phyloP scores from a whole-genome alignment of 139 green algal species.

The Chlamydomonas schloesseri region DNA sequence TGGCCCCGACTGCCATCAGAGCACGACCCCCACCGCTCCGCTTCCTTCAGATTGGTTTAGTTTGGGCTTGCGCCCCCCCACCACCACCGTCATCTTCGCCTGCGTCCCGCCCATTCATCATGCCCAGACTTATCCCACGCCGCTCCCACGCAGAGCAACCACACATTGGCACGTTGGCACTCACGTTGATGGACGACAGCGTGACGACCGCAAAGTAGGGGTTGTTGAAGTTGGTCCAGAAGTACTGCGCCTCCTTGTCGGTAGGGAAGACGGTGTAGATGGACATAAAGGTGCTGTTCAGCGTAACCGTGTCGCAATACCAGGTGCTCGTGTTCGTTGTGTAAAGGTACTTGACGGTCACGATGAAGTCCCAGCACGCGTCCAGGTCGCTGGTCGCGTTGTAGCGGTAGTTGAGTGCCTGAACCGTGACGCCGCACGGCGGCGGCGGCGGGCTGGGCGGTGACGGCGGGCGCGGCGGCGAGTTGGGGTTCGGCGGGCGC shows the following conservation, averaged over 20 bases:
- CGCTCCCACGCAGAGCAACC: too few relatives aligned
- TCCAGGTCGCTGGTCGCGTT: not conserved
- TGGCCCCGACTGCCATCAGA: too few relatives aligned
- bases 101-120: not conserved
- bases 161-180: too few relatives aligned
- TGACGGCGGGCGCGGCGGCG: not conserved
- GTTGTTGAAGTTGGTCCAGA: constrained; percentile 15
- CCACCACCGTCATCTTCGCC: not conserved
- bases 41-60: too few relatives aligned
- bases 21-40: too few relatives aligned
- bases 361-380: constrained; percentile 1
- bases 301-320: constrained; percentile 9
- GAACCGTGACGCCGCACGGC: constrained; percentile 1
- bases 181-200: not conserved
- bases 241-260: not conserved
- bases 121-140: too few relatives aligned
- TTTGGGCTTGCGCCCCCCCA: too few relatives aligned
- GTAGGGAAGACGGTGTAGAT: constrained; percentile 31
- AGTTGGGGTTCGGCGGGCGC: not conserved
- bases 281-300: not conserved
- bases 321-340: not conserved
- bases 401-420: not conserved
- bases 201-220: constrained; percentile 2
- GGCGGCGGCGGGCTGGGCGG: constrained; percentile 13
- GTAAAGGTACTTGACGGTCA: constrained; percentile 15